These are phyloP conservation scores for Acer yangbiense DNA, from an alignment of 345 rosid species.

Conservation along the genomic window DNA sequence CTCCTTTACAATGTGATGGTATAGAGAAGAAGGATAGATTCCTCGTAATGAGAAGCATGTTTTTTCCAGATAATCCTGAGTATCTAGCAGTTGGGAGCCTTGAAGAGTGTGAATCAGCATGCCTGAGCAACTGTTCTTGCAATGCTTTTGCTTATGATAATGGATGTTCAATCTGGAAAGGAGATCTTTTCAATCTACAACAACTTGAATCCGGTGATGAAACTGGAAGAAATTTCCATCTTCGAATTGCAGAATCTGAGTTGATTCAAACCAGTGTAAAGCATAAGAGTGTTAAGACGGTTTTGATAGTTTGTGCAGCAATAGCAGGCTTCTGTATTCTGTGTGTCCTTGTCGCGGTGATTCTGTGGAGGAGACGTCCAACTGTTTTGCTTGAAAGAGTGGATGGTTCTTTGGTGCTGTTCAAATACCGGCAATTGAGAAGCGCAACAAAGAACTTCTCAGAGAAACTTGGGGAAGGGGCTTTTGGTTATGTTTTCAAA, in stretches of 20 bases:
- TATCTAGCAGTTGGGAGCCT: not conserved
- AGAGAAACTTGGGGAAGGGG: conserved; percentile 29
- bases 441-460: conserved; percentile 23
- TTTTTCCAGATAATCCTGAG: conserved; percentile 12
- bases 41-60: not conserved
- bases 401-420: conserved; percentile 16
- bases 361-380: conserved; percentile 20
- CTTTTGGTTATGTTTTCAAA: conserved; percentile 31
- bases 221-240: conserved; percentile 14
- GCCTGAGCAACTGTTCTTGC: conserved; percentile 31
- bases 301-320: conserved; percentile 13
- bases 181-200: conserved; percentile 12
- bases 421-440: conserved; percentile 12
- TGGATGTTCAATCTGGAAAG: conserved; percentile 24
- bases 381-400: not conserved
- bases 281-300: not conserved
- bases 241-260: conserved; percentile 29
- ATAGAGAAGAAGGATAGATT: conserved; percentile 18
- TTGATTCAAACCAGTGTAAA: not conserved
- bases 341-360: not conserved
- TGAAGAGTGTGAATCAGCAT: conserved; percentile 22
- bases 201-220: not conserved
- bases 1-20: conserved; percentile 16
- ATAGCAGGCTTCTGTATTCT: conserved; percentile 1
- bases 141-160: conserved; percentile 29